These are phyloP conservation scores for Exophiala mesophila DNA, from an alignment of 2,329 filamentous ascomycete genomes.

Conservation along the genomic window DNA sequence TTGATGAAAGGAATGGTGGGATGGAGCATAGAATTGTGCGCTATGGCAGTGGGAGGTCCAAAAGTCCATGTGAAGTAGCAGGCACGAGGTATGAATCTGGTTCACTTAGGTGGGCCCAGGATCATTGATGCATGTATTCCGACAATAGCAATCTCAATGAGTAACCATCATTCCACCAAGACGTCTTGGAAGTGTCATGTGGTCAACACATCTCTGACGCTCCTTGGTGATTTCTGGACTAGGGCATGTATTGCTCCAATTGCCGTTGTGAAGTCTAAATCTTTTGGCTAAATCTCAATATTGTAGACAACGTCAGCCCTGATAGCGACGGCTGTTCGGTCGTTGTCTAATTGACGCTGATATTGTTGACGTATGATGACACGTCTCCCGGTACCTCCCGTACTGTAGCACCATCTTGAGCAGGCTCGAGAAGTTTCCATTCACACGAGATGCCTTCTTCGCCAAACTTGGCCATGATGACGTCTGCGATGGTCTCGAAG, in stretches of 20 bases:
- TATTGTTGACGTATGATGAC: slow-evolving; percentile 6
- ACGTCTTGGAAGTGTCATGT: no score
- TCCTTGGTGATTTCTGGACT: no score
- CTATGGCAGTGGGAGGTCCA: slow-evolving; percentile 10
- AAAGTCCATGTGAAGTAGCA: slow-evolving; percentile 18
- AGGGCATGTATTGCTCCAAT: no score
- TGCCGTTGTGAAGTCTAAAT: no score
- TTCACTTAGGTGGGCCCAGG: slow-evolving; percentile 11
- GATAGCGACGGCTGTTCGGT: no score
- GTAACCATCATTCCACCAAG: slow-evolving; percentile 15
- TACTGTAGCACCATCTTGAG: slow-evolving; percentile 56
- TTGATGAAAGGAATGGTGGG: slow-evolving; percentile 18
- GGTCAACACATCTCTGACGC: no score
- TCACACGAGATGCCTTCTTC: slow-evolving; percentile 61
- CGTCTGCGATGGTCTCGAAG: slow-evolving; percentile 78
- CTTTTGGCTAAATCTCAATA: no score
- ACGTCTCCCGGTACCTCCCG: slow-evolving; percentile 20
- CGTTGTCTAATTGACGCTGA: no score
- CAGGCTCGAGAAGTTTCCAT: slow-evolving; percentile 85
- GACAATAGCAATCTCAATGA: slow-evolving; percentile 21
- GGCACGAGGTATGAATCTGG: slow-evolving; percentile 11
- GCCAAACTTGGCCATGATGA: slow-evolving; percentile 70
- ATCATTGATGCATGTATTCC: slow-evolving; percentile 19
- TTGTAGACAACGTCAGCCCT: no score
- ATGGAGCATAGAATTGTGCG: slow-evolving; percentile 22